Evolutionary conservation across 148 eudicot species (phyloP).

Genomic region (Rhododendron mucronatum): DNA sequence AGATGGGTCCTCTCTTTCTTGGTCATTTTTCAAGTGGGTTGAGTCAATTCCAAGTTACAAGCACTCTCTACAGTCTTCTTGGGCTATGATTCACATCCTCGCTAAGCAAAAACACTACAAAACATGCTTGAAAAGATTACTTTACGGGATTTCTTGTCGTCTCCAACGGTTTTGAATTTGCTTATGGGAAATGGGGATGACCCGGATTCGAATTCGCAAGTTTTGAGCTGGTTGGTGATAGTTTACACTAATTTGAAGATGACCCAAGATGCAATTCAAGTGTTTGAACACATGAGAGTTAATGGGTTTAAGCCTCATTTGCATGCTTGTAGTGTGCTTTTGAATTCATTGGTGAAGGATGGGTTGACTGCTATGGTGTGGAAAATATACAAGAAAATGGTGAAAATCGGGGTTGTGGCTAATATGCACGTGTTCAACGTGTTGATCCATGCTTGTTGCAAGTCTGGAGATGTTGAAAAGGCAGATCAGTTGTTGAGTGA

Average conservation of each 20-base stretch:
- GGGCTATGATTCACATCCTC: constrained; percentile 68
- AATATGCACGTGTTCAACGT: constrained; percentile 77
- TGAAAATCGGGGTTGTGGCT: constrained; percentile 62
- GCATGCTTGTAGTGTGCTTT: constrained; percentile 78
- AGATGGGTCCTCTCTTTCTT: constrained; percentile 20
- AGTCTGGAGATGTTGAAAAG: constrained; percentile 68
- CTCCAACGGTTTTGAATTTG: constrained; percentile 62
- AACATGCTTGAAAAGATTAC: constrained; percentile 70
- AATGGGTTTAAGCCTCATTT: constrained; percentile 54
- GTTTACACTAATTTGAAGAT: constrained; percentile 55
- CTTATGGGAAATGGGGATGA: constrained; percentile 33
- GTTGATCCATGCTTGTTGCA: constrained; percentile 80
- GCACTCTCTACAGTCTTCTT: constrained; percentile 57
- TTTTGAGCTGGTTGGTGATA: constrained; percentile 93
- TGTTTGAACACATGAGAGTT: constrained; percentile 78
- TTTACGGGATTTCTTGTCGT: constrained; percentile 48
- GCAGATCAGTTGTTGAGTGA: constrained; percentile 65
- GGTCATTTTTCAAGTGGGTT: constrained; percentile 71
- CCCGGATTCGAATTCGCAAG: constrained; percentile 52
- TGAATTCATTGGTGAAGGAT: constrained; percentile 67
- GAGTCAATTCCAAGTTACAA: constrained; percentile 60
- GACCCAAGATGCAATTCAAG: constrained; percentile 74
- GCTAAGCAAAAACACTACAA: constrained; percentile 47
- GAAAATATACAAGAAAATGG: constrained; percentile 73
- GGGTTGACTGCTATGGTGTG: constrained; percentile 52